Conservation (phyloP, 2,329 filamentous ascomycete species). For the Aspergillus phoenicis region DNA sequence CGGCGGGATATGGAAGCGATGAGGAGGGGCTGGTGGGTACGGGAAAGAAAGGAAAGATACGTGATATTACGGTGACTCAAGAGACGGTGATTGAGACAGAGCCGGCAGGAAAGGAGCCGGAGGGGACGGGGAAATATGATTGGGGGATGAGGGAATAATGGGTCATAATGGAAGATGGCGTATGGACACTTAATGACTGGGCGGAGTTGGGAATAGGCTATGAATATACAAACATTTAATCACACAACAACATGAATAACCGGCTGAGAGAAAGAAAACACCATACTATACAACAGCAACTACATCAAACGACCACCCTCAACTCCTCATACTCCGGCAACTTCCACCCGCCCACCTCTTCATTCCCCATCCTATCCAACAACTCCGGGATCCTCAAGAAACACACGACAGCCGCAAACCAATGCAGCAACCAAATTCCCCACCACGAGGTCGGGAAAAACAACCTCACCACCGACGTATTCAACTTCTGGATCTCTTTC, state of each 20-base stretch:
- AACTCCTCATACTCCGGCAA: constrained; percentile 23
- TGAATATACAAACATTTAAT: too few species aligned
- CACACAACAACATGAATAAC: too few species aligned
- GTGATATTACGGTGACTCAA: constrained; percentile 30
- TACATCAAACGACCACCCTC: background rate
- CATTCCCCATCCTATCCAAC: constrained; percentile 17
- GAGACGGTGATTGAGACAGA: constrained; percentile 32
- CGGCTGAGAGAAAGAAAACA: too few species aligned
- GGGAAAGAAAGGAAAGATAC: constrained; percentile 5
- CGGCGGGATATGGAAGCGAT: constrained; percentile 26
- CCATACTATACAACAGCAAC: too few species aligned
- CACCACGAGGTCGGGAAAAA: constrained; percentile 22
- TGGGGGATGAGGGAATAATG: background rate
- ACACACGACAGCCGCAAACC: constrained; percentile 16
- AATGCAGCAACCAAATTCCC: constrained; percentile 24
- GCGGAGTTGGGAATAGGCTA: too few species aligned
- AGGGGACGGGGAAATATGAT: background rate
- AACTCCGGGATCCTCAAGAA: constrained; percentile 23
- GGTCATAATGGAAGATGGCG: background rate
- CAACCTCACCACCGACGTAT: constrained; percentile 15
- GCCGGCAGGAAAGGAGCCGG: background rate
- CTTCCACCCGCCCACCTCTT: constrained; percentile 24
- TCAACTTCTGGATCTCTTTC: constrained; percentile 24
- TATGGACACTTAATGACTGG: background rate
- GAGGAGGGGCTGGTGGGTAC: constrained; percentile 27